These are phyloP conservation scores for Candida gigantensis DNA, from an alignment of 1,139 yeast species.

Conservation along the genomic window DNA sequence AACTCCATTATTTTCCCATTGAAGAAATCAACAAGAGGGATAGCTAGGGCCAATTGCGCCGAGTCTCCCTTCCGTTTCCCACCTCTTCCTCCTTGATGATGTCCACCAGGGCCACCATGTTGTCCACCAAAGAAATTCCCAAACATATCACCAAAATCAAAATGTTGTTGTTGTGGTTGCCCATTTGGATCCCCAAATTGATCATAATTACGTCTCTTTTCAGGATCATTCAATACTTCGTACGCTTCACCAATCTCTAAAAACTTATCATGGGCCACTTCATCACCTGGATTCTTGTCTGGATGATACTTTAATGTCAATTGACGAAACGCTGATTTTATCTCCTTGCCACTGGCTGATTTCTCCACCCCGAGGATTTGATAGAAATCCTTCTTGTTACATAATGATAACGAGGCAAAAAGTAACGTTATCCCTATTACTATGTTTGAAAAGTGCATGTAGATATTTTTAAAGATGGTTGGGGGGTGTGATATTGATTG, in stretches of 20 bases:
- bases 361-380: conserved; percentile 64
- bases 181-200: conserved; percentile 83
- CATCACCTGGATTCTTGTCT: conserved; percentile 77
- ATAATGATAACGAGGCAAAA: too few species aligned
- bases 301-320: conserved; percentile 91
- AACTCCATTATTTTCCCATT: conserved; percentile 66
- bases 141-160: conserved; percentile 63
- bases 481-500: too few species aligned
- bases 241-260: conserved; percentile 93
- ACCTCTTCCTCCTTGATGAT: conserved; percentile 21
- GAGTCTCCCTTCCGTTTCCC: conserved; percentile 66
- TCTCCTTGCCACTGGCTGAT: conserved; percentile 75
- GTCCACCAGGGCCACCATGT: conserved; percentile 30
- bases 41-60: conserved; percentile 55
- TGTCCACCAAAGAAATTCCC: conserved; percentile 68
- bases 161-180: conserved; percentile 37
- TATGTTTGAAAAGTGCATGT: too few species aligned
- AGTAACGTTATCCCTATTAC: too few species aligned
- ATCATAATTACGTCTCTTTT: conserved; percentile 74
- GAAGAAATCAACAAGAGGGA: conserved; percentile 67
- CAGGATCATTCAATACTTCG: conserved; percentile 77
- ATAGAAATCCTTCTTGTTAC: conserved; percentile 34
- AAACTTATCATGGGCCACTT: conserved; percentile 80
- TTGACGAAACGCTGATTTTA: conserved; percentile 83
- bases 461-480: too few species aligned